phyloP scores from a whole-genome alignment of 768 basidiomycete genomes.

The Lactarius hengduanensis region DNA sequence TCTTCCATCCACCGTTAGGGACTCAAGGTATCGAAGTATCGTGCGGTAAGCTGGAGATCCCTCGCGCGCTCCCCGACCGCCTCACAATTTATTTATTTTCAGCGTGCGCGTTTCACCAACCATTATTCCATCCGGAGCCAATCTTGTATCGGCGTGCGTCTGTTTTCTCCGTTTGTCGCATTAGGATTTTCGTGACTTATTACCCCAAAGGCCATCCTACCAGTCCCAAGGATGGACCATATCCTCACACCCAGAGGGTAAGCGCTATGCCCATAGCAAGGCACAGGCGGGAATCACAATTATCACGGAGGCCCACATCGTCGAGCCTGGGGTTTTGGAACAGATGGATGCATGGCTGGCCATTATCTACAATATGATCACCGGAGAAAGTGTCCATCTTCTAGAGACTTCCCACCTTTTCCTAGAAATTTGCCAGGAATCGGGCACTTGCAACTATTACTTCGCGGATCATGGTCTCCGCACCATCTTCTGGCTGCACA shows the following conservation, averaged over 20 bases:
- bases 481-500: constrained; percentile 14
- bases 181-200: neutral
- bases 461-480: constrained; percentile 18
- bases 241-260: constrained; percentile 19
- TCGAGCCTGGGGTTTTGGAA: neutral
- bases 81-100: neutral
- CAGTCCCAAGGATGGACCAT: constrained; percentile 8
- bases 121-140: neutral
- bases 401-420: constrained; percentile 10
- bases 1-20: neutral
- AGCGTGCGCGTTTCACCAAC: constrained; percentile 5
- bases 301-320: constrained; percentile 13
- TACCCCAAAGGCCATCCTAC: constrained; percentile 1
- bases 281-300: neutral
- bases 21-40: constrained; percentile 2
- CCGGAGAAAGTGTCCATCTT: neutral
- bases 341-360: neutral
- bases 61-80: too few species aligned
- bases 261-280: constrained; percentile 1
- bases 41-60: neutral
- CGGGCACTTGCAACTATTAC: constrained; percentile 7
- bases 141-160: constrained; percentile 11
- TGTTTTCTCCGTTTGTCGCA: neutral
- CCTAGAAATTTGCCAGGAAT: constrained; percentile 12
- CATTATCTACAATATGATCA: neutral